Evolutionary conservation across 176 grass and related monocot genomes (phyloP).

Genomic region (Eremochloa ophiuroides): DNA sequence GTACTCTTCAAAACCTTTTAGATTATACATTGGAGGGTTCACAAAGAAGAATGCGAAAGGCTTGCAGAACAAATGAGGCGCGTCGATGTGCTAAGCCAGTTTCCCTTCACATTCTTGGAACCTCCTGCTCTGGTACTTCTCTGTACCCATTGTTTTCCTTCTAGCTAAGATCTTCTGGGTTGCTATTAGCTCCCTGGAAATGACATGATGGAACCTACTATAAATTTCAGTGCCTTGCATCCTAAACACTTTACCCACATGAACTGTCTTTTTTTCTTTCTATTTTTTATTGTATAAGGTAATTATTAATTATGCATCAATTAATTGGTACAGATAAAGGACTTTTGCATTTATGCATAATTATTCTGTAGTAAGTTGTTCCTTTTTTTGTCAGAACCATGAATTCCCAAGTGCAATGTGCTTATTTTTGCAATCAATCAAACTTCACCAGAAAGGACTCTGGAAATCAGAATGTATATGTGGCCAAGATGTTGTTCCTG

Average conservation of each 20-base stretch:
- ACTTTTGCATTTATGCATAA: background rate
- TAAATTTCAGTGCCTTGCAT: background rate
- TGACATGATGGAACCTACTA: background rate
- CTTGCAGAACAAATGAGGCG: slow-evolving; percentile 70
- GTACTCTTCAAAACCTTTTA: slow-evolving; percentile 26
- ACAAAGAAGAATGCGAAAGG: slow-evolving; percentile 88
- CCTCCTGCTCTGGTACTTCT: slow-evolving; percentile 29
- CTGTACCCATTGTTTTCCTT: background rate
- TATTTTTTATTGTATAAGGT: background rate
- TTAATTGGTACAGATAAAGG: slow-evolving; percentile 12
- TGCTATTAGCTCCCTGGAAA: background rate
- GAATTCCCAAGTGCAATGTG: slow-evolving; percentile 34
- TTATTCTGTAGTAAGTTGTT: slow-evolving; percentile 21
- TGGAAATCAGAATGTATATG: slow-evolving; percentile 90
- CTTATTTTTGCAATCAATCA: slow-evolving; percentile 50
- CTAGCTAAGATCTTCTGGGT: background rate
- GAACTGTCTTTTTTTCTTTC: background rate
- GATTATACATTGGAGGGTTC: slow-evolving; percentile 69
- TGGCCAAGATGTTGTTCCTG: slow-evolving; percentile 34
- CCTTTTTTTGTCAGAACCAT: slow-evolving; percentile 33
- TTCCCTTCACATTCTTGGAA: slow-evolving; percentile 80
- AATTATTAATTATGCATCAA: background rate
- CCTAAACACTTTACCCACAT: background rate
- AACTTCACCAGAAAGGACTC: slow-evolving; percentile 68
- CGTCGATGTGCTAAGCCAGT: slow-evolving; percentile 46